Percentiles rank a stretch among this genome's conserved stretches.
Conservation (phyloP, 228 moss, liverwort and hornwort species). For the Sphagnum fallax region DNA sequence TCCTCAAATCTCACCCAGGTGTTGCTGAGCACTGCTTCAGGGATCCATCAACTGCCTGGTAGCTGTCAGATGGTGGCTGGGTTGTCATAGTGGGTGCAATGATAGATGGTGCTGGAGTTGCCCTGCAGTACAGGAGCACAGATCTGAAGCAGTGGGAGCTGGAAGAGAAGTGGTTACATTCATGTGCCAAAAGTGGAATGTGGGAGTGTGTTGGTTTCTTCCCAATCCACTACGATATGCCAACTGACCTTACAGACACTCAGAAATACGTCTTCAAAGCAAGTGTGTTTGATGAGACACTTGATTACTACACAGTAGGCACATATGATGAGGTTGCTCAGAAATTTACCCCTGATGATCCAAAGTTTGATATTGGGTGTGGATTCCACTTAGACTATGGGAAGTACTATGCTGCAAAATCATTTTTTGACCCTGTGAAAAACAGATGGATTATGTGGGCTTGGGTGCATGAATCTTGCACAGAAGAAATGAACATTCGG, state of each 20-base stretch:
- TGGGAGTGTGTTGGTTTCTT: constrained; percentile 59
- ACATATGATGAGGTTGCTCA: constrained; percentile 32
- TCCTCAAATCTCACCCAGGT: constrained; percentile 32
- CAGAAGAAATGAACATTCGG: not conserved
- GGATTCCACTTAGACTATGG: constrained; percentile 12
- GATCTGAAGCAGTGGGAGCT: constrained; percentile 58
- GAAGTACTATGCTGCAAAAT: constrained; percentile 56
- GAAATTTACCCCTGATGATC: constrained; percentile 15
- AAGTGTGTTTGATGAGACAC: constrained; percentile 35
- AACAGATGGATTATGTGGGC: constrained; percentile 45
- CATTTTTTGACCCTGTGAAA: constrained; percentile 30
- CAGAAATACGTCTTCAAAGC: constrained; percentile 61
- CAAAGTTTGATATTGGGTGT: constrained; percentile 12
- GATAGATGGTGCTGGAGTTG: constrained; percentile 32
- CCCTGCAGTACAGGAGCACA: constrained; percentile 45
- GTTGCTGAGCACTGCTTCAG: constrained; percentile 41
- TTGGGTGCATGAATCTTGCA: constrained; percentile 46
- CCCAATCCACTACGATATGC: constrained; percentile 14
- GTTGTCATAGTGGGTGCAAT: constrained; percentile 39
- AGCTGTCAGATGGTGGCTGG: constrained; percentile 57
- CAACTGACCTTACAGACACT: constrained; percentile 14
- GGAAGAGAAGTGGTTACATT: constrained; percentile 19
- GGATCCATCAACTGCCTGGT: constrained; percentile 81
- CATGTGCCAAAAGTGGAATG: constrained; percentile 36
- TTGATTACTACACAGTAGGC: constrained; percentile 63